Evolutionary conservation across 768 basidiomycete species (phyloP), one percentile per base, ranked within the genome.

Genomic region (Lentinula sp.): DNA sequence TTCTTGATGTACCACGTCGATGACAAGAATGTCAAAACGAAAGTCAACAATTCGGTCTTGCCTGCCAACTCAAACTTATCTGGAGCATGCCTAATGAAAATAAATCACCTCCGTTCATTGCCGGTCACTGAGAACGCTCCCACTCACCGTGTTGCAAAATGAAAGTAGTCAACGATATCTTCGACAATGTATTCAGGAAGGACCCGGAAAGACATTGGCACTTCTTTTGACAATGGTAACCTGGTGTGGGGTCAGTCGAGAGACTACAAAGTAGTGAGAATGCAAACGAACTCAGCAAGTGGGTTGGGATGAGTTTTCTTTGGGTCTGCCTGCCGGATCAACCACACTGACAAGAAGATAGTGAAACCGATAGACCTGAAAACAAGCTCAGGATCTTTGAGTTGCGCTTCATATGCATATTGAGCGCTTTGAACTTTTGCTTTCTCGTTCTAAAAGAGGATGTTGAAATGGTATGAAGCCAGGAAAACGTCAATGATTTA

Each of bases 1-100:
- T 98, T 99, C 78, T 97, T 97, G 80, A 99, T 95, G 71, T 95
- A 98, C 85, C 93, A 94, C 0, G 95, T 96, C 41, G 93, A 94
- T 6, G 88, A 85, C 62, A 99, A 76, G 81, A 98, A 98, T 2
- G 93, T 94, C 66, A 99, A 76, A 18, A 87, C 82, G 74, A 98
- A 98, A 0, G 87, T 84, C 66, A 98, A 76, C 13, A 98, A 76
- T 65, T 95, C 94, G 10, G 85, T 84, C 76, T 93, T 95, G 49
- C 95, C 94, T 0, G 88, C 80, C 53, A 91, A 74, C 61, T 93
- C 90, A 55, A 98, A 83, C 56, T 88, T 91, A 49, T 93, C 85
- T 0, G 93, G 94, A 0, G 83, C 81, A 37, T 81, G 75, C 33
- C 57, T 59, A 39, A 35, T 3, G 3, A 35, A 36, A 37, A 35